These are phyloP conservation scores for Rhododendron williamsianum DNA, from an alignment of 148 eudicot genomes.

Conservation along the genomic window DNA sequence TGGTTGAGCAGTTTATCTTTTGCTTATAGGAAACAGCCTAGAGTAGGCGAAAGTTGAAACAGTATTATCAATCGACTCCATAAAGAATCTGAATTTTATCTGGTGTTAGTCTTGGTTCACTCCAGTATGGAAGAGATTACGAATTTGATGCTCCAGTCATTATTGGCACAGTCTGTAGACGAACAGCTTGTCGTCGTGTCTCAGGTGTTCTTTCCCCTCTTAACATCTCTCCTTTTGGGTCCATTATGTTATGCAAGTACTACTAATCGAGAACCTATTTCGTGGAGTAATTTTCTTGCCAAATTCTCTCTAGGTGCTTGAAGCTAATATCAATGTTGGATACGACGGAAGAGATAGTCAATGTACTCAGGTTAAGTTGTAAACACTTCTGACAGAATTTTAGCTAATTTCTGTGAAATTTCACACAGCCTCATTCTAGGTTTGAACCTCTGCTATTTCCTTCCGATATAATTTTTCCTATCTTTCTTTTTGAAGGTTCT, in stretches of 20 bases:
- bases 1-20: background rate
- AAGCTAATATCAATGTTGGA: slow-evolving; percentile 44
- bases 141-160: slow-evolving; percentile 43
- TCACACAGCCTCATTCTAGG: background rate
- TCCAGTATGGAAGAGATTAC: slow-evolving; percentile 39
- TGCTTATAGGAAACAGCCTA: background rate
- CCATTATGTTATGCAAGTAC: background rate
- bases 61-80: background rate
- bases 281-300: background rate
- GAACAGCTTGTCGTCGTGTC: slow-evolving; percentile 44
- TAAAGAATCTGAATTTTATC: background rate
- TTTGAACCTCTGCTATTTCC: background rate
- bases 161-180: slow-evolving; percentile 36
- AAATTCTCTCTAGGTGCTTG: slow-evolving; percentile 28
- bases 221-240: background rate
- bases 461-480: background rate
- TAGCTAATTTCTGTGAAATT: background rate
- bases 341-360: slow-evolving; percentile 35
- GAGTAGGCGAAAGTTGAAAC: background rate
- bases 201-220: slow-evolving; percentile 21
- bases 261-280: background rate
- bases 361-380: slow-evolving; percentile 30
- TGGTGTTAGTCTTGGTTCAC: background rate
- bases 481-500: background rate
- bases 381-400: background rate